Conservation (phyloP, 108 stramenopile genomes). For the Skeletonema marinoi region DNA sequence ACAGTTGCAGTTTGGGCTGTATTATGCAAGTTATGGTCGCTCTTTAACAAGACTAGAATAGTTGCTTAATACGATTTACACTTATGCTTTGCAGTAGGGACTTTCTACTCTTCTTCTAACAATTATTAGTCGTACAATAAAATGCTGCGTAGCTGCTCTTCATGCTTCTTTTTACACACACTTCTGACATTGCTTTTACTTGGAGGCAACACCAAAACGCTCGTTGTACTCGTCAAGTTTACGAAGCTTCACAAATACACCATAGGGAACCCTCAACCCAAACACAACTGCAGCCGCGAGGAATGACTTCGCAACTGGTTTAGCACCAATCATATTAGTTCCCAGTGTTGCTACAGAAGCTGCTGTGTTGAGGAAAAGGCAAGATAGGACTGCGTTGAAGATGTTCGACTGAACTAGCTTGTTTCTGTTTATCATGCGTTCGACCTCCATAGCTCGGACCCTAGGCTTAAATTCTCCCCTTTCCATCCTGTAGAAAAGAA, state of each 20-base stretch:
- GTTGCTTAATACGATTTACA: constrained; percentile 1
- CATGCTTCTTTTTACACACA: neutral
- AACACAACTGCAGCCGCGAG: constrained; percentile 66
- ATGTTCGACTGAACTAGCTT: constrained; percentile 83
- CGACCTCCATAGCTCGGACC: constrained; percentile 91
- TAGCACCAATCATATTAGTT: constrained; percentile 45
- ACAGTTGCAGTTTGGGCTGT: constrained; percentile 30
- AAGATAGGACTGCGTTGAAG: constrained; percentile 72
- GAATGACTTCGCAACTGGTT: constrained; percentile 49
- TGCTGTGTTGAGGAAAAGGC: constrained; percentile 75
- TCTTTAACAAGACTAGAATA: constrained; percentile 18
- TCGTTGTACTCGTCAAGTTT: constrained; percentile 85
- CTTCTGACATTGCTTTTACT: neutral
- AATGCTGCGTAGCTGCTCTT: neutral
- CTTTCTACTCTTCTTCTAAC: neutral
- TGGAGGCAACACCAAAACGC: constrained; percentile 59
- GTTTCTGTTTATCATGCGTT: constrained; percentile 84
- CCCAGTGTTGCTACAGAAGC: constrained; percentile 64
- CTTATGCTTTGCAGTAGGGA: neutral
- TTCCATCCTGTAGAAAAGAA: constrained; percentile 62
- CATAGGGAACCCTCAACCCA: constrained; percentile 69
- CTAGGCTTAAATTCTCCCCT: constrained; percentile 92
- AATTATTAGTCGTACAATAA: neutral
- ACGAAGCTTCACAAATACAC: constrained; percentile 61
- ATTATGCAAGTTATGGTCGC: constrained; percentile 36